Evolutionary conservation across 257 asterid species (phyloP).

Genomic region (Agastache rugosa): DNA sequence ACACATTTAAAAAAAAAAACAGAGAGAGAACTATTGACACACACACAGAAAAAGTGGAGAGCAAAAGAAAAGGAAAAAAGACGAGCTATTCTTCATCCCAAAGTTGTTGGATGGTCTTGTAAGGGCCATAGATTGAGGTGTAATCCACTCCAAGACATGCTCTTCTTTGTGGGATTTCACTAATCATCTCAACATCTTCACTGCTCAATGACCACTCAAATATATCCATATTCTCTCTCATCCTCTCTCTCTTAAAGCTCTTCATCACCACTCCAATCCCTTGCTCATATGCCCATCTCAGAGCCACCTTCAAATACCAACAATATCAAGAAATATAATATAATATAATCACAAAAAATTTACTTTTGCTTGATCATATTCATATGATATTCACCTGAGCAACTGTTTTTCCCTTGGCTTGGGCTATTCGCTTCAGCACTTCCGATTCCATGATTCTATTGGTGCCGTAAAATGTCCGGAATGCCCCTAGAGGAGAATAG

Average conservation of each 20-base stretch:
- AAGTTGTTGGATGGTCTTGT: conserved; percentile 57
- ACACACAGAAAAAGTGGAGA: neutral
- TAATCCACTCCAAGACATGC: conserved; percentile 60
- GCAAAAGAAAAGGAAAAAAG: neutral
- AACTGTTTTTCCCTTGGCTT: conserved; percentile 53
- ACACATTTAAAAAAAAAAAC: no score
- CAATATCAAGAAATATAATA: no score
- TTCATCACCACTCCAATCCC: conserved; percentile 62
- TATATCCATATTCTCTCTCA: conserved; percentile 64
- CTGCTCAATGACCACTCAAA: conserved; percentile 60
- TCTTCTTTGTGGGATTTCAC: conserved; percentile 62
- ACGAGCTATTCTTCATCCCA: conserved; percentile 55
- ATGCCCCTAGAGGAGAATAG: conserved; percentile 62
- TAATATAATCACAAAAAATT: no score
- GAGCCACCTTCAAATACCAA: conserved; percentile 50
- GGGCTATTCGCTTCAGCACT: conserved; percentile 58
- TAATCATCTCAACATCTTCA: conserved; percentile 52
- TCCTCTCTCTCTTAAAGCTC: conserved; percentile 71
- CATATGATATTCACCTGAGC: conserved; percentile 53
- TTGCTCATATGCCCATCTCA: conserved; percentile 76
- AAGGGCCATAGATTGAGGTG: conserved; percentile 68
- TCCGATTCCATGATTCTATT: conserved; percentile 59
- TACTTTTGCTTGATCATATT: neutral
- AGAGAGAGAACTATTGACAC: no score
- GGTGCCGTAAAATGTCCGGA: conserved; percentile 63